These are phyloP conservation scores for Angomonas deanei DNA, from an alignment of 208 protist species.

Conservation along the genomic window DNA sequence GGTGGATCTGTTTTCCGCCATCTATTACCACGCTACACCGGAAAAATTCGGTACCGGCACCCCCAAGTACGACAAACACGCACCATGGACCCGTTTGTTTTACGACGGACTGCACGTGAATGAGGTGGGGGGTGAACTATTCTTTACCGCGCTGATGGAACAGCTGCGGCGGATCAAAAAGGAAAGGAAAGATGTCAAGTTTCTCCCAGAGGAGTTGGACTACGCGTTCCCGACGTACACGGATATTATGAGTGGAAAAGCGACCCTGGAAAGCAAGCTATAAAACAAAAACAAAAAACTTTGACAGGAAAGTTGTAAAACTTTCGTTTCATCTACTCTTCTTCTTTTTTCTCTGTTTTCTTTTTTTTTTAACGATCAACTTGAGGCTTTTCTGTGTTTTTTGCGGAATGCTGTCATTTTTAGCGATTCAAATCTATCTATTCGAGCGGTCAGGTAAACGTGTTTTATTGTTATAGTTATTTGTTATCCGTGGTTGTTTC, in stretches of 20 bases:
- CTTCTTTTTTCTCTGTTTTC: constrained; percentile 10
- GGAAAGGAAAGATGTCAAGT: no score
- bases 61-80: not conserved
- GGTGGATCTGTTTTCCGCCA: not conserved
- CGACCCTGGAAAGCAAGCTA: not conserved
- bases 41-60: no score
- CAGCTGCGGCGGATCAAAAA: constrained; percentile 8
- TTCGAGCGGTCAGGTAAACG: no score
- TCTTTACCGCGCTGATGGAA: constrained; percentile 17
- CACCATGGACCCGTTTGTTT: constrained; percentile 4
- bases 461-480: no score
- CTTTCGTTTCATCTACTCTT: constrained; percentile 10
- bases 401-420: no score
- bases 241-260: not conserved
- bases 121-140: constrained; percentile 6
- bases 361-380: not conserved
- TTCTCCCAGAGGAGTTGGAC: not conserved
- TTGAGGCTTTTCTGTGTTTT: not conserved
- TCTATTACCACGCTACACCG: not conserved
- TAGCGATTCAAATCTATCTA: no score
- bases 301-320: not conserved
- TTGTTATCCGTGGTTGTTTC: no score
- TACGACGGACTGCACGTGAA: constrained; percentile 30
- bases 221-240: not conserved
- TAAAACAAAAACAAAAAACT: constrained; percentile 16